Conservation (phyloP, 805 yeast genomes). For the Wickerhamomyces bisporus region DNA sequence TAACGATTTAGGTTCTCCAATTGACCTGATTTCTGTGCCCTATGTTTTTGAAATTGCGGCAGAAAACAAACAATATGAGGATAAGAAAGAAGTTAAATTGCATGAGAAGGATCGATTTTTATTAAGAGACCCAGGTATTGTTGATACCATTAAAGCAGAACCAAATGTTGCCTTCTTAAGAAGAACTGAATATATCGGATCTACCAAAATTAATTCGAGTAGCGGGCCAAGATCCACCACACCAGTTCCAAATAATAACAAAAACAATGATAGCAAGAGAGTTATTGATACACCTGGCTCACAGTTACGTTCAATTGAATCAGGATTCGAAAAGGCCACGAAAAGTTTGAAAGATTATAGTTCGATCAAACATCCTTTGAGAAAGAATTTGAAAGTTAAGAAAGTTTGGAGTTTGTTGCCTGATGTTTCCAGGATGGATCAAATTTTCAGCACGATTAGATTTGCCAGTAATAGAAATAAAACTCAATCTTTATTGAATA, state of each 20-base stretch:
- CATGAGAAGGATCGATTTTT: conserved; percentile 76
- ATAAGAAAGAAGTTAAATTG: conserved; percentile 35
- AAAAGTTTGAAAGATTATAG: conserved; percentile 38
- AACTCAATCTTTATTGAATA: conserved; percentile 27
- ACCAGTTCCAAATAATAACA: conserved; percentile 13
- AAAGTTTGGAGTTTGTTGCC: conserved; percentile 80
- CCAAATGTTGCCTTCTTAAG: conserved; percentile 71
- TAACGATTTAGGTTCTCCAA: conserved; percentile 66
- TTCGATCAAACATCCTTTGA: conserved; percentile 69
- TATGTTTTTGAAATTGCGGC: conserved; percentile 54
- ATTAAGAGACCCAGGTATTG: conserved; percentile 70
- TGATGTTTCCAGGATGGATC: conserved; percentile 87
- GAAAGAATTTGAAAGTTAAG: conserved; percentile 67
- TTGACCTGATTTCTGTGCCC: conserved; percentile 64
- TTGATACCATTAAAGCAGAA: conserved; percentile 29
- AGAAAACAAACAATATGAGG: background rate
- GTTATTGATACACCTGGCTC: conserved; percentile 48
- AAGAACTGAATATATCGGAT: conserved; percentile 80
- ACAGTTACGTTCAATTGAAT: conserved; percentile 68
- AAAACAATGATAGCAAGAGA: background rate
- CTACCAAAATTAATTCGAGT: conserved; percentile 3
- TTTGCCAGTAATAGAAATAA: conserved; percentile 40
- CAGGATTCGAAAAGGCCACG: conserved; percentile 63
- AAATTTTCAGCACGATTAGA: conserved; percentile 59
- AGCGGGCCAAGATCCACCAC: conserved; percentile 18